These are phyloP conservation scores for Desmodesmus armatus DNA, from an alignment of 139 green algal genomes.

Conservation along the genomic window DNA sequence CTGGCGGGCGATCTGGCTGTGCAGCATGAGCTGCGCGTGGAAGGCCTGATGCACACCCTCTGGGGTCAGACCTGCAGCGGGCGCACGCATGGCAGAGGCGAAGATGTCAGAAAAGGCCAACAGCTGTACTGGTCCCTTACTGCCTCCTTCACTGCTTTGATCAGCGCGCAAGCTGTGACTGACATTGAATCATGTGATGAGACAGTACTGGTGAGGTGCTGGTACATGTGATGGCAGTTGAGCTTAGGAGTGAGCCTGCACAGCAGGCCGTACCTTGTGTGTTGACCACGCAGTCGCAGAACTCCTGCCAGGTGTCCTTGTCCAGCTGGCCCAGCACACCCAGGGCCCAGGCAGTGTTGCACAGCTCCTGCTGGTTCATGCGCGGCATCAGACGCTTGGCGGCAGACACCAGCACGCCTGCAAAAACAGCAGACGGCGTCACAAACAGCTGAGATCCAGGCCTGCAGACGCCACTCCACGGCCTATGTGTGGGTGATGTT, in stretches of 20 bases:
- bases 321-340: conserved; percentile 53
- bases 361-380: conserved; percentile 60
- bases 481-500: too few relatives aligned
- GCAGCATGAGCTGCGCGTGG: conserved; percentile 60
- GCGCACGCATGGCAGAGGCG: neutral
- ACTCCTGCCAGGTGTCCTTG: conserved; percentile 40
- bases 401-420: conserved; percentile 29
- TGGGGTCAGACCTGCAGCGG: conserved; percentile 36
- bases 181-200: too few relatives aligned
- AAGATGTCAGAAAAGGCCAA: too few relatives aligned
- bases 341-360: conserved; percentile 54
- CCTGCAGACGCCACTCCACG: conserved; percentile 13
- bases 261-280: conserved; percentile 35
- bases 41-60: conserved; percentile 60
- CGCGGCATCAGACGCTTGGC: conserved; percentile 40
- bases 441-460: too few relatives aligned
- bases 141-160: too few relatives aligned
- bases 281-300: conserved; percentile 42
- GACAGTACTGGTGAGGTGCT: too few relatives aligned
- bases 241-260: too few relatives aligned
- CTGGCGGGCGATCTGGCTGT: conserved; percentile 36
- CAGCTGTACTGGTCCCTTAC: too few relatives aligned
- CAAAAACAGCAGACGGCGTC: too few relatives aligned
- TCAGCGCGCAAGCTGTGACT: too few relatives aligned
- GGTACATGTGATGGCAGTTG: too few relatives aligned